Percentiles rank a stretch among this genome's conserved stretches.
phyloP scores from a whole-genome alignment of 2,329 filamentous ascomycete genomes.

The Fonsecaea pugnacius region DNA sequence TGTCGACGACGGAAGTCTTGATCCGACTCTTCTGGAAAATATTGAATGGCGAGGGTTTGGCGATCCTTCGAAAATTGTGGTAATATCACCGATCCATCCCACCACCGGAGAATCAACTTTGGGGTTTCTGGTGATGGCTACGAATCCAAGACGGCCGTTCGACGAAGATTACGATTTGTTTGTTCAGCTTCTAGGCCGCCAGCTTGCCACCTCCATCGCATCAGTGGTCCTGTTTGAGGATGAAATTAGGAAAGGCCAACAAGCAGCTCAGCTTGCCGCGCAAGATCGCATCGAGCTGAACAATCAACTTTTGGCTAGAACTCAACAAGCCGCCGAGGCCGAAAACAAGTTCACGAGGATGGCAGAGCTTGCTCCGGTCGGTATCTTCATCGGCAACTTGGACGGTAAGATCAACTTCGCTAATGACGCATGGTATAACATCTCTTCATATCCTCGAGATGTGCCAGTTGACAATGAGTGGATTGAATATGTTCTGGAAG shows the following conservation, averaged over 20 bases:
- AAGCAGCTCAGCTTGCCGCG: constrained; percentile 73
- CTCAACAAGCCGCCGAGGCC: constrained; percentile 61
- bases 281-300: constrained; percentile 77
- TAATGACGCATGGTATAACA: constrained; percentile 73
- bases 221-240: constrained; percentile 83
- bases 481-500: constrained; percentile 58
- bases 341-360: constrained; percentile 82
- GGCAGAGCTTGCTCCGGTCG: constrained; percentile 82
- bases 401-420: constrained; percentile 74
- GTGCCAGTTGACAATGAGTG: constrained; percentile 42
- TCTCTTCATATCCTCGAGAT: constrained; percentile 38
- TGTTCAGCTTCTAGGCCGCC: constrained; percentile 72
- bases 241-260: constrained; percentile 75
- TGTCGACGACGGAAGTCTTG: constrained; percentile 68
- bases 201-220: constrained; percentile 77
- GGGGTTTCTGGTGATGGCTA: constrained; percentile 77
- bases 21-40: constrained; percentile 66
- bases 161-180: constrained; percentile 82
- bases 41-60: constrained; percentile 73
- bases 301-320: constrained; percentile 69
- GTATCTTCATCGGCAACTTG: constrained; percentile 80
- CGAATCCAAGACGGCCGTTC: constrained; percentile 77
- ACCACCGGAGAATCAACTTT: constrained; percentile 74
- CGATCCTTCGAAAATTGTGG: constrained; percentile 70
- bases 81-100: constrained; percentile 78